Percentiles rank a stretch among this genome's conserved stretches.
These are phyloP conservation scores for Acanthamoeba polyphaga DNA, from an alignment of 208 protist genomes.

Conservation along the genomic window DNA sequence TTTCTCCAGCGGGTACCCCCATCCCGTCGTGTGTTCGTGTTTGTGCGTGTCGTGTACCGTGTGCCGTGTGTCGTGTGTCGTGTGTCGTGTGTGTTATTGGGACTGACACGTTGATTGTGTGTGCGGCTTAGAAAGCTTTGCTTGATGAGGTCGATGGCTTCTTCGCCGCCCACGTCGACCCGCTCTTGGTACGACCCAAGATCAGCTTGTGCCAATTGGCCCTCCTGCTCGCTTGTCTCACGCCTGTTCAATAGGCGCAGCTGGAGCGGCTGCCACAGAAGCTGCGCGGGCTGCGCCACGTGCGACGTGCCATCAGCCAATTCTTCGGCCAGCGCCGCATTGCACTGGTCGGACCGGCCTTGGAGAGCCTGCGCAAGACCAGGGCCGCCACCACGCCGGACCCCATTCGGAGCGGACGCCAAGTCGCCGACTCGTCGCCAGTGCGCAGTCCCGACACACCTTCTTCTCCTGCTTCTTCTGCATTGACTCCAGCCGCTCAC, in stretches of 20 bases:
- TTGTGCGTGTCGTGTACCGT: too few species aligned
- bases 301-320: neutral
- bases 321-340: neutral
- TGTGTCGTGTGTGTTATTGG: too few species aligned
- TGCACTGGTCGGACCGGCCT: neutral
- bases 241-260: neutral
- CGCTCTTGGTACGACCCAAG: too few species aligned
- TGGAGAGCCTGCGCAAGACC: neutral
- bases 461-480: neutral
- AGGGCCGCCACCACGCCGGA: neutral
- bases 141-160: neutral
- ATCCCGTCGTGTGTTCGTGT: too few species aligned
- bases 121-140: neutral
- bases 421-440: neutral
- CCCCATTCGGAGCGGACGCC: neutral
- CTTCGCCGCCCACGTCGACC: neutral
- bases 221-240: neutral
- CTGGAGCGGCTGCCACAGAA: neutral
- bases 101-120: too few species aligned
- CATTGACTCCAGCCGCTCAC: too few species aligned
- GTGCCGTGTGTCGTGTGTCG: too few species aligned
- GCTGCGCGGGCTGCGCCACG: neutral
- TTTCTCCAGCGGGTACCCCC: neutral
- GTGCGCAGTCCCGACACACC: neutral
- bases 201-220: too few species aligned